phyloP scores from a whole-genome alignment of 2,329 filamentous ascomycete genomes.

The Xylaria sp. region DNA sequence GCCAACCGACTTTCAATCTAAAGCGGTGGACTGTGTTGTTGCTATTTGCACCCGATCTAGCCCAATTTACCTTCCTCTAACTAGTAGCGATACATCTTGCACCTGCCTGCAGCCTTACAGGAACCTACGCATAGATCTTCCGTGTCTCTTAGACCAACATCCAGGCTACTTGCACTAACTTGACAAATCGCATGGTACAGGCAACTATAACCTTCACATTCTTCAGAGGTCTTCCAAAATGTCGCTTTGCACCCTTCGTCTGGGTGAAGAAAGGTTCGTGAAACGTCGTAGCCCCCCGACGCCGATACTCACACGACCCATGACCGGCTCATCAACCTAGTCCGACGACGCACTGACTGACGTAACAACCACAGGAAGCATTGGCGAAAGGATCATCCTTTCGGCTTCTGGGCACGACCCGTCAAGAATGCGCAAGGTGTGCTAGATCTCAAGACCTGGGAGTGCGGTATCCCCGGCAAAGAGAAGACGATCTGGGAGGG shows the following conservation, averaged over 20 bases:
- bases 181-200: background rate
- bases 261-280: conserved; percentile 86
- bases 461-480: conserved; percentile 95
- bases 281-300: background rate
- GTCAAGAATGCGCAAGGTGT: conserved; percentile 81
- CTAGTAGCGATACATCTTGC: background rate
- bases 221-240: conserved; percentile 58
- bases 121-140: background rate
- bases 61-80: background rate
- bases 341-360: conserved; percentile 33
- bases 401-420: conserved; percentile 95
- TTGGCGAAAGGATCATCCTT: conserved; percentile 96
- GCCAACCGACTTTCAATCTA: background rate
- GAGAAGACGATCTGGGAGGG: conserved; percentile 98
- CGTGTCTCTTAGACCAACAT: background rate
- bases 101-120: conserved; percentile 32
- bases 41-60: conserved; percentile 3
- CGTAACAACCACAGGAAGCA: conserved; percentile 74
- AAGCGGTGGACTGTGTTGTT: background rate
- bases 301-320: conserved; percentile 2
- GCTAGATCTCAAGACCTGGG: conserved; percentile 94
- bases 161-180: background rate
- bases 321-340: background rate
- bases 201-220: background rate
- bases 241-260: conserved; percentile 88